Conservation (phyloP, 805 yeast genomes). For the Ogataea trehalophila region DNA sequence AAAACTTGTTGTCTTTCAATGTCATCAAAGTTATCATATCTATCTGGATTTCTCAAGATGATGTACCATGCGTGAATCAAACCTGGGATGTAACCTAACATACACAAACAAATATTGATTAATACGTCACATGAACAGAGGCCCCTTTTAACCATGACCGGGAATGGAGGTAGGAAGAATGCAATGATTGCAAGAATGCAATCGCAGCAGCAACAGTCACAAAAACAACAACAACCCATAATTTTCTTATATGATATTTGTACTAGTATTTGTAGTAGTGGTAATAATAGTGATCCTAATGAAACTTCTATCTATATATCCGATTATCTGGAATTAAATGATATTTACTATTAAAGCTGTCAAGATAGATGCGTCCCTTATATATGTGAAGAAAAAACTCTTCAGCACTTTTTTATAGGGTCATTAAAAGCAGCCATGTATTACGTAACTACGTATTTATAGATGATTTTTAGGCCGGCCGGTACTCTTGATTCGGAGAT, state of each 20-base stretch:
- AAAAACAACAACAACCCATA: slow-evolving; percentile 22
- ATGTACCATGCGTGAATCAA: slow-evolving; percentile 64
- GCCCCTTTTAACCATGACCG: slow-evolving; percentile 72
- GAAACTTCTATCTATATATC: no score
- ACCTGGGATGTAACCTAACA: slow-evolving; percentile 68
- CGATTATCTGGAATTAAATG: no score
- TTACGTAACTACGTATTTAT: no score
- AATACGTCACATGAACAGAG: slow-evolving; percentile 63
- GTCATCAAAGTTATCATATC: slow-evolving; percentile 15
- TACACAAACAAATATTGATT: slow-evolving; percentile 59
- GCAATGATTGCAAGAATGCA: slow-evolving; percentile 66
- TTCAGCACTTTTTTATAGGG: no score
- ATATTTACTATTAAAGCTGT: no score
- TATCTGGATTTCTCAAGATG: slow-evolving; percentile 48
- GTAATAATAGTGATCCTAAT: no score
- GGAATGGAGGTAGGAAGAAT: slow-evolving; percentile 71
- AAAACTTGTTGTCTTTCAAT: slow-evolving; percentile 25
- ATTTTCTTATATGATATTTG: not conserved
- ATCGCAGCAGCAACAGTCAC: slow-evolving; percentile 43
- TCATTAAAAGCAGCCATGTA: no score
- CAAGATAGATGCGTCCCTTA: no score
- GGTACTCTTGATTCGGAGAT: no score
- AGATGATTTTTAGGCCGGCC: no score
- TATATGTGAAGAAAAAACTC: no score
- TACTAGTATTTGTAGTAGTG: not conserved